phyloP scores from a whole-genome alignment of 768 basidiomycete species.

The Amanita inopinata region DNA sequence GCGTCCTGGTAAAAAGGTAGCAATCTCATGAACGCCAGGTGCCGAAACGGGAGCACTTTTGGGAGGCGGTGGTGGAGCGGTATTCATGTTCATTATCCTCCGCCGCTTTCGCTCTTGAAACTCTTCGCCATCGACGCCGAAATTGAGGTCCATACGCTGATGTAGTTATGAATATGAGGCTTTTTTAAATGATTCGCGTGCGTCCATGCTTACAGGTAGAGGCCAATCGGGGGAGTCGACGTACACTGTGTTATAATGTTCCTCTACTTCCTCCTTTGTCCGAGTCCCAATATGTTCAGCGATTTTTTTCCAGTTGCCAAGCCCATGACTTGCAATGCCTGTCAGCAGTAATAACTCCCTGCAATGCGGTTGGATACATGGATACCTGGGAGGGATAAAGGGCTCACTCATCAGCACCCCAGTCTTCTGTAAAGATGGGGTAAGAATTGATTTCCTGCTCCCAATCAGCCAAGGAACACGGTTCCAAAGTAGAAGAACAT shows the following conservation, averaged over 20 bases:
- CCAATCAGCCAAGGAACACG: not conserved
- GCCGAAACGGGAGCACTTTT: constrained; percentile 80
- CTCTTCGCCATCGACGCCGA: constrained; percentile 66
- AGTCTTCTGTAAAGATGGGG: constrained; percentile 90
- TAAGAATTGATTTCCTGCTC: constrained; percentile 88
- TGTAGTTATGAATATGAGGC: constrained; percentile 11
- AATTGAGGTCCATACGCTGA: constrained; percentile 47
- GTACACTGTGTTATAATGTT: constrained; percentile 79
- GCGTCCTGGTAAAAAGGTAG: constrained; percentile 91
- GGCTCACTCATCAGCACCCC: constrained; percentile 95
- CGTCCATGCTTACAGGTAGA: constrained; percentile 49
- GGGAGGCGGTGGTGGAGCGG: constrained; percentile 41
- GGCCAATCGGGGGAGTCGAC: constrained; percentile 75
- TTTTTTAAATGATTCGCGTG: constrained; percentile 4
- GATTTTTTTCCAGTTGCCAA: constrained; percentile 96
- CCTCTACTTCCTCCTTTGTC: constrained; percentile 87
- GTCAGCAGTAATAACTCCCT: constrained; percentile 88
- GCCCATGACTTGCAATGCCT: constrained; percentile 75
- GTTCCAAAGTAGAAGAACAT: constrained; percentile 6
- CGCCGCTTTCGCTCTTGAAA: constrained; percentile 87
- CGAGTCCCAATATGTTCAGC: constrained; percentile 92
- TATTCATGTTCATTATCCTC: constrained; percentile 75
- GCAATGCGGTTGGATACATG: constrained; percentile 5
- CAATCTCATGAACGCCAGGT: constrained; percentile 87
- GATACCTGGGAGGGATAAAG: not conserved